Conservation (phyloP, 2,329 filamentous ascomycete genomes). For the Thyridium curvatum region DNA sequence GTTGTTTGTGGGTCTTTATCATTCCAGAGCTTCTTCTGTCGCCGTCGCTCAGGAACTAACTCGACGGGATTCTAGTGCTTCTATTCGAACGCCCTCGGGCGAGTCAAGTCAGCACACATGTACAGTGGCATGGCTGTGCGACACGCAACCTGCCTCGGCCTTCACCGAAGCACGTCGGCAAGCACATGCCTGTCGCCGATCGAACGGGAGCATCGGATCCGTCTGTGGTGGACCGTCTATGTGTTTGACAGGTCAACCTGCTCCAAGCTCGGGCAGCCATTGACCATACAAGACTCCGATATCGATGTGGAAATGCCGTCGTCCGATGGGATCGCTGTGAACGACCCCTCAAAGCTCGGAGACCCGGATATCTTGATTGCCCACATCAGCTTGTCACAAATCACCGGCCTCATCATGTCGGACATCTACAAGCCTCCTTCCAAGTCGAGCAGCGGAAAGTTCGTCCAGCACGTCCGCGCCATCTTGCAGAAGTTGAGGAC, state of each 20-base stretch:
- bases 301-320: slow-evolving; percentile 23
- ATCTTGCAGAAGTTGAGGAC: no score
- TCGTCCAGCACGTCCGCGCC: no score
- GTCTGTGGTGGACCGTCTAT: slow-evolving; percentile 26
- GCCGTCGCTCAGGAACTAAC: no score
- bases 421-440: no score
- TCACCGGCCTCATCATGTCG: no score
- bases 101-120: slow-evolving; percentile 22
- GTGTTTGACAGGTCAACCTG: slow-evolving; percentile 24
- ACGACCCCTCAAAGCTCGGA: no score
- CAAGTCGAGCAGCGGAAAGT: no score
- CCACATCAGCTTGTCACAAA: no score
- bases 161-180: slow-evolving; percentile 25
- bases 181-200: slow-evolving; percentile 12
- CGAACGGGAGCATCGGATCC: slow-evolving; percentile 15
- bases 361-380: no score
- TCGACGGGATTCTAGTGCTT: slow-evolving; percentile 16
- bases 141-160: slow-evolving; percentile 30
- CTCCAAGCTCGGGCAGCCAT: slow-evolving; percentile 23
- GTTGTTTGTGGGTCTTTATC: no score
- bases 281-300: slow-evolving; percentile 21
- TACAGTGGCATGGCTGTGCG: slow-evolving; percentile 28
- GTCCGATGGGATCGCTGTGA: no score
- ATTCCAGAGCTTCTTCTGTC: no score
- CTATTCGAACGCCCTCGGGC: slow-evolving; percentile 23